A percentile compares a stretch with the other conserved stretches of the same genome.
phyloP scores from a whole-genome alignment of 257 asterid species.

The Parsonsia alboflavescens region DNA sequence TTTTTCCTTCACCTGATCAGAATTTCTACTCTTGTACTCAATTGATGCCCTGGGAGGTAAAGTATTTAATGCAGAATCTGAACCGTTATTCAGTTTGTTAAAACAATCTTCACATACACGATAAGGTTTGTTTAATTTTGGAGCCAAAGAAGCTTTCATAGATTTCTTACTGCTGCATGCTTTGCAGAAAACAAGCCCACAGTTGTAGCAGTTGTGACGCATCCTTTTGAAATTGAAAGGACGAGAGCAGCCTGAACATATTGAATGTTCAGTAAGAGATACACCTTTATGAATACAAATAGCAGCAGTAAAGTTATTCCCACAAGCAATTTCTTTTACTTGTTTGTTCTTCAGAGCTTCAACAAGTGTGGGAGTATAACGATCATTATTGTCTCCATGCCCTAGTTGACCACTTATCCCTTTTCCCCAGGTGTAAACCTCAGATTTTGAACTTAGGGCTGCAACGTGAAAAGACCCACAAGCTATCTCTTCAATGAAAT shows the following conservation, averaged over 20 bases:
- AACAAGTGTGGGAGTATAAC: constrained; percentile 49
- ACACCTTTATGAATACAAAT: constrained; percentile 48
- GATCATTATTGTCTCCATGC: constrained; percentile 53
- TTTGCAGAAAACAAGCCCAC: constrained; percentile 66
- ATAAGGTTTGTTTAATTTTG: constrained; percentile 39
- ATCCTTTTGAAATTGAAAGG: constrained; percentile 54
- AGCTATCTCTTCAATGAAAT: constrained; percentile 47
- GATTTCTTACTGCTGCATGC: constrained; percentile 54
- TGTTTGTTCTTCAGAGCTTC: constrained; percentile 51
- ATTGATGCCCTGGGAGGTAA: constrained; percentile 45
- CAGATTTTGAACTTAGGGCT: constrained; percentile 49
- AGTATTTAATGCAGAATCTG: constrained; percentile 27
- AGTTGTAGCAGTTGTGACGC: constrained; percentile 67
- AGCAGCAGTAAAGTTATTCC: constrained; percentile 56
- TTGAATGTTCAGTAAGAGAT: constrained; percentile 35
- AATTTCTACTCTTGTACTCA: constrained; percentile 21
- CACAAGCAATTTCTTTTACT: constrained; percentile 52
- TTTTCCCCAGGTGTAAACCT: constrained; percentile 74
- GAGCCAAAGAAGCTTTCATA: constrained; percentile 63
- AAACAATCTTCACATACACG: constrained; percentile 68
- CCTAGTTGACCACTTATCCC: constrained; percentile 69
- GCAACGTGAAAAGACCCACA: constrained; percentile 74
- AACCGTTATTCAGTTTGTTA: constrained; percentile 42
- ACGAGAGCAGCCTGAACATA: constrained; percentile 54
- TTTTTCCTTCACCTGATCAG: constrained; percentile 25